phyloP scores from a whole-genome alignment of 2,329 filamentous ascomycete genomes.

The Verticillium nubilum region DNA sequence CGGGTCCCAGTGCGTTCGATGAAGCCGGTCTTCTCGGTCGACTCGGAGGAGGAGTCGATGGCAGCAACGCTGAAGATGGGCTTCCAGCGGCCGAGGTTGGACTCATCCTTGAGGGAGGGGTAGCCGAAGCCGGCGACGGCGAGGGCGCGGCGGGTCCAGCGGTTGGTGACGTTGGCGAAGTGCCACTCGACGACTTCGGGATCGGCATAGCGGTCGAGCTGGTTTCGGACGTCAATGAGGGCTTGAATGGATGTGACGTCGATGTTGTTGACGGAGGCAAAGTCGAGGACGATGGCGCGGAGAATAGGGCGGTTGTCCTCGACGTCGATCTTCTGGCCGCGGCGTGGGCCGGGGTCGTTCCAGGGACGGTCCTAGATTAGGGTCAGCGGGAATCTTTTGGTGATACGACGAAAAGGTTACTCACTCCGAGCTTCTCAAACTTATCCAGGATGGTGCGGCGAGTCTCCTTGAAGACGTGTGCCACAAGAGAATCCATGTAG shows the following conservation, averaged over 20 bases:
- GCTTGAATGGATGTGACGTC: constrained; percentile 55
- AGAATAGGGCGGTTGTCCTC: constrained; percentile 39
- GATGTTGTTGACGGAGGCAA: constrained; percentile 49
- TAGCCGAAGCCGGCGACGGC: constrained; percentile 51
- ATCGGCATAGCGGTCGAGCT: constrained; percentile 46
- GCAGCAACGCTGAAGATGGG: constrained; percentile 26
- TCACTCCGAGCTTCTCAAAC: constrained; percentile 40
- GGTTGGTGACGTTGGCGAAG: constrained; percentile 48
- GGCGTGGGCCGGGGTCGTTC: constrained; percentile 44
- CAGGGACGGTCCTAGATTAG: constrained; percentile 41
- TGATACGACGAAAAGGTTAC: constrained; percentile 9
- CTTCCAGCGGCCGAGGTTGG: constrained; percentile 22
- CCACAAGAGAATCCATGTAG: constrained; percentile 36
- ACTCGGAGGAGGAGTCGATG: constrained; percentile 5
- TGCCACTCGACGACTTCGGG: constrained; percentile 46
- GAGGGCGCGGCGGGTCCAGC: constrained; percentile 53
- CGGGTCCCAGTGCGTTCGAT: constrained; percentile 3
- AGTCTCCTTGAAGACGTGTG: constrained; percentile 34
- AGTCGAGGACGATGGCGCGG: constrained; percentile 52
- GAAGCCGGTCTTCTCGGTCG: neutral
- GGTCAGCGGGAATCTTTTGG: neutral
- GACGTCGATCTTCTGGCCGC: constrained; percentile 22
- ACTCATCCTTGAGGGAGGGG: constrained; percentile 22
- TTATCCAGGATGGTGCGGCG: constrained; percentile 32
- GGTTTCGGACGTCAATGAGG: constrained; percentile 48